Percentiles rank a stretch among this genome's conserved stretches.
Conservation (phyloP, 805 yeast species). For the Blastobotrys mokoenaii region DNA sequence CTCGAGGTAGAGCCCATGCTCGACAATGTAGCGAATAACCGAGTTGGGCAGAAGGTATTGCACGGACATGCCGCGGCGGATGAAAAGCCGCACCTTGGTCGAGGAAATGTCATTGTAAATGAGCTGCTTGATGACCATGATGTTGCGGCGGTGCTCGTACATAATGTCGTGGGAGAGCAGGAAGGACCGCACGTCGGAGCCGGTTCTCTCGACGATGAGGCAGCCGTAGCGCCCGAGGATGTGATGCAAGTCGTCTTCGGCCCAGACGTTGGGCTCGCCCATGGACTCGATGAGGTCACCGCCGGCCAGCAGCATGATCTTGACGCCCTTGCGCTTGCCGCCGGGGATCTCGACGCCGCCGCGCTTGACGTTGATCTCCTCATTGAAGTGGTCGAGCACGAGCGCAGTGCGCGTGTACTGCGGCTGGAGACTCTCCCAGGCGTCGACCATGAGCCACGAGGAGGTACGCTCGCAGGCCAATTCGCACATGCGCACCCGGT, state of each 20-base stretch:
- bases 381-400: slow-evolving; percentile 92
- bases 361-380: slow-evolving; percentile 83
- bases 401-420: slow-evolving; percentile 89
- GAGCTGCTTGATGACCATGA: slow-evolving; percentile 88
- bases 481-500: slow-evolving; percentile 96
- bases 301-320: slow-evolving; percentile 93
- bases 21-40: slow-evolving; percentile 91
- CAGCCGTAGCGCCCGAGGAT: slow-evolving; percentile 95
- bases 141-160: slow-evolving; percentile 92
- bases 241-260: slow-evolving; percentile 89
- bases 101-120: slow-evolving; percentile 94
- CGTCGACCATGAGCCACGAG: slow-evolving; percentile 98
- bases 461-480: slow-evolving; percentile 95
- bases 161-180: slow-evolving; percentile 88
- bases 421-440: slow-evolving; percentile 95
- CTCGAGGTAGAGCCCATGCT: slow-evolving; percentile 79
- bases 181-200: slow-evolving; percentile 90
- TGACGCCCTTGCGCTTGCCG: slow-evolving; percentile 61
- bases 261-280: slow-evolving; percentile 99
- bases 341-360: slow-evolving; percentile 61
- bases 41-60: slow-evolving; percentile 90
- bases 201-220: slow-evolving; percentile 92
- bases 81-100: slow-evolving; percentile 85
- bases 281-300: slow-evolving; percentile 95
- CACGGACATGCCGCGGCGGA: slow-evolving; percentile 93